Base-by-base conservation (phyloP, 345 rosid genomes). In the Corchorus olitorius region DNA sequence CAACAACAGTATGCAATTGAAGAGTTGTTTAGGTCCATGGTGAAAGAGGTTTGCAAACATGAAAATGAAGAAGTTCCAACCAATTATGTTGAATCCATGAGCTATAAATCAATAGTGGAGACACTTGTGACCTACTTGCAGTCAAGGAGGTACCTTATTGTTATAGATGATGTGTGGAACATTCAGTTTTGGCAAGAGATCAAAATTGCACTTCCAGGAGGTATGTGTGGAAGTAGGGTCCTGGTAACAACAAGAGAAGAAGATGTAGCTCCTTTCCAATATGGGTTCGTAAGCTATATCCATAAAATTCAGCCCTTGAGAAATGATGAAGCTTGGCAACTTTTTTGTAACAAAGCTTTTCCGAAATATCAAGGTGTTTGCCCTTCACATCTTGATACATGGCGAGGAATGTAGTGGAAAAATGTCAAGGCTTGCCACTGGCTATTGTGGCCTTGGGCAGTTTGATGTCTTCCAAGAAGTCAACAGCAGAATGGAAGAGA, bases 111-210 rank as follows among this genome's bases (percentile, higher is more conserved):
- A 16, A 35, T 79, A 10, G 45, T 72, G 52, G 56, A 34, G 48
- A 19, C 39, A 33, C 74, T 72, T 1, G 54, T 76, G 11, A 41
- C 34, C 6, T 73, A 48, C 65, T 12, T 81, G 49, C n/a, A 65
- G 5, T 8, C 22, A 15, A 76, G 37, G 62, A 72, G 65, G 12
- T 66, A 67, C 19, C 52, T 76, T 39, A 10, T 84, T 77, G 86
- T 83, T 55, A 55, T 83, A 7, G 86, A 83, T 59, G 81, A 83
- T 34, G 74, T 52, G 59, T 70, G 74, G 80, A 55, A 16, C 22
- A 50, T 1, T 9, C 22, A 61, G 10, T 12, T 81, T 0, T 65
- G 56, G 75, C 37, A 37, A 8, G 71, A 22, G 54, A 59, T 81
- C 5, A 67, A 10, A 9, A 41, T 77, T 7, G 20, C 43, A 13